Evolutionary conservation across 139 green algal genomes (phyloP).

Genomic region (Trebouxia sp.): DNA sequence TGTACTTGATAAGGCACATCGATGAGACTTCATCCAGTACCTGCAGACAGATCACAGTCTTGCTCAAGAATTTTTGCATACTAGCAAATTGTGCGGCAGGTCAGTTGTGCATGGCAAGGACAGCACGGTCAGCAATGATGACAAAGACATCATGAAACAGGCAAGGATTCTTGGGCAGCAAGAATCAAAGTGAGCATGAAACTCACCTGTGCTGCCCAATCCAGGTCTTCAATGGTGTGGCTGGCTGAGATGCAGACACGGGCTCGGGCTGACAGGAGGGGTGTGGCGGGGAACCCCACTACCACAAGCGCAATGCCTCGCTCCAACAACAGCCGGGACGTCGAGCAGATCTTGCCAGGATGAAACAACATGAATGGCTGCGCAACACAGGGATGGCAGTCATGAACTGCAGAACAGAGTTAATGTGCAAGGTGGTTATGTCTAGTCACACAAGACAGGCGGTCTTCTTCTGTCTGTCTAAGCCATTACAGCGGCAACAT

Average conservation of each 20-base stretch:
- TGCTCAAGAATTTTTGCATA: neutral
- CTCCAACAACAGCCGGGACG: slow-evolving; percentile 76
- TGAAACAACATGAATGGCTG: slow-evolving; percentile 97
- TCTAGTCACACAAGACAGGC: neutral
- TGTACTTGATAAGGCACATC: slow-evolving; percentile 37
- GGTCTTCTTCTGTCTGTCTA: too few relatives aligned
- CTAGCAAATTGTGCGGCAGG: too few relatives aligned
- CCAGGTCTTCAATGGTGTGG: slow-evolving; percentile 89
- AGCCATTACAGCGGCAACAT: too few relatives aligned
- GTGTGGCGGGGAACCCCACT: slow-evolving; percentile 96
- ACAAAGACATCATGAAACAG: too few relatives aligned
- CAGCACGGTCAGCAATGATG: too few relatives aligned
- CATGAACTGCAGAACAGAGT: neutral
- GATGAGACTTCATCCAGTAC: slow-evolving; percentile 46
- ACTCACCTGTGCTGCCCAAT: slow-evolving; percentile 79
- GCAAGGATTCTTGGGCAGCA: too few relatives aligned
- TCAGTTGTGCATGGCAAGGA: too few relatives aligned
- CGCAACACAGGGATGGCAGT: neutral
- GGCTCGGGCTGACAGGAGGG: slow-evolving; percentile 80
- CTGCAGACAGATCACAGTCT: neutral
- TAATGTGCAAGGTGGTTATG: neutral
- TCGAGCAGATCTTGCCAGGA: slow-evolving; percentile 76
- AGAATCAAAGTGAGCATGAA: neutral
- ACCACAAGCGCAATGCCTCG: slow-evolving; percentile 89
- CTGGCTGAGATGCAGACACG: slow-evolving; percentile 94